Evolutionary conservation across 192 early-diverging fungal genomes (phyloP), one percentile per base, ranked within the genome.

Genomic region (Coemansia brasiliensis): DNA sequence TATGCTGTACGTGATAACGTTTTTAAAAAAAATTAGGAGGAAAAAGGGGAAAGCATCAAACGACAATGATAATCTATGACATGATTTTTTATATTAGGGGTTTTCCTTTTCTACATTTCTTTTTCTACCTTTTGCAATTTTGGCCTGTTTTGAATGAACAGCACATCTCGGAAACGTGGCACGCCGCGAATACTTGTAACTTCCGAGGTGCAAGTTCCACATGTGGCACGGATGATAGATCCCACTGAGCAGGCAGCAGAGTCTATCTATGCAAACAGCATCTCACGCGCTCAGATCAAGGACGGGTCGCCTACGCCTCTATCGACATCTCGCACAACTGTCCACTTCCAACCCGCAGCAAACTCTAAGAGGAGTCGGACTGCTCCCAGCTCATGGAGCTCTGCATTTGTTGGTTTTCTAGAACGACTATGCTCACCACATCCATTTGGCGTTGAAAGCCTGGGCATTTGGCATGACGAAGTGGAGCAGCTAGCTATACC

Each of bases 391-490:
- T 39, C 42, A 3, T 78, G 74, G 74, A 61, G 72, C 50, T 57
- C 62, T 37, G 41, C 68, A 39, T 40, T 78, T 32, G 59, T 61
- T 11, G 52, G 29, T 11, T 78, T 78, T 22, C 50, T 78, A 46
- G 56, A 52, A 9, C 59, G 64, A 10, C 51, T 78, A 18, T 61
- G 74, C 61, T 71, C 74, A 38, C 51, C 64, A n/a, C 74, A 71
- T 13, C 35, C 38, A 43, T 57, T 78, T 42, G 74, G 68, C 0
- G 57, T 71, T 8, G 74, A 78, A 44, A 71, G 65, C 25, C 53
- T 78, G 53, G 25, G 67, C 9, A 44, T 78, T 4, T 78, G 74
- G 74, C 63, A 71, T 25, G 74, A 71, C 55, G 74, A 78, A 27
- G 39, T 78, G 51, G 74, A 60, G 39, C 66, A 44, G 42, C 49